Base-by-base conservation (phyloP, 129 eudicot species). In the Flaveria trinervia region DNA sequence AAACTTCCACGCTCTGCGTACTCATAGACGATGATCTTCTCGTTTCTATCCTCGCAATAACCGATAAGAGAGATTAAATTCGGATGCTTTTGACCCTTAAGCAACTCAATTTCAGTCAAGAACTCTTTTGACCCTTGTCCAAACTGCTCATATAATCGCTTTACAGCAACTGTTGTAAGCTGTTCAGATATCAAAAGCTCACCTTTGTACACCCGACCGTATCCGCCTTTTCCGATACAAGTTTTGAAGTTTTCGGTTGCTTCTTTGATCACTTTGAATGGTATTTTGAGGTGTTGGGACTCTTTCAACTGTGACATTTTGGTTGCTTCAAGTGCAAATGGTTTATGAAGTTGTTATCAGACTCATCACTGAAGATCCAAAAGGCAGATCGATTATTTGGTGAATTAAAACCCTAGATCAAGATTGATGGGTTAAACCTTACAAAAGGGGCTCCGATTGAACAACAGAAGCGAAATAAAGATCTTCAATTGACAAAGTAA, bases 61-160 rank as follows among this genome's bases (percentile, higher is more conserved):
- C 78, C 78, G 15, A 74, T 18, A 23, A 74, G 68, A 14, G 70
- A 60, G 56, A 74, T 46, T 1, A 74, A 26, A 22, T 74, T 60
- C 5, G 78, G 78, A 30, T 74, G 78, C 30, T 60, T 45, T 36
- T 56, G 79, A 12, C 69, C 69, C 39, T 50, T 52, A 57, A 74
- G 78, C 68, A 74, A 20, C 17, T 44, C 55, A 6, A 74, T 57
- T 46, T 74, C 70, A 4, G 67, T 74, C 18, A 56, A 60, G 44
- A 74, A 60, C 78, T 74, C 78, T 12, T 64, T 46, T 4, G 78
- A 74, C 15, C 67, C 77, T 49, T 70, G 74, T 49, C 74, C 74
- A 28, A 48, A 49, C 43, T 49, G 41, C 59, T 60, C 59, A 11
- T 60, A 3, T 8, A 74, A 23, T 1, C 51, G 68, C 78, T 74